Base-by-base conservation (phyloP, 2,329 filamentous ascomycete species). In the Pestalotiopsis sp. region DNA sequence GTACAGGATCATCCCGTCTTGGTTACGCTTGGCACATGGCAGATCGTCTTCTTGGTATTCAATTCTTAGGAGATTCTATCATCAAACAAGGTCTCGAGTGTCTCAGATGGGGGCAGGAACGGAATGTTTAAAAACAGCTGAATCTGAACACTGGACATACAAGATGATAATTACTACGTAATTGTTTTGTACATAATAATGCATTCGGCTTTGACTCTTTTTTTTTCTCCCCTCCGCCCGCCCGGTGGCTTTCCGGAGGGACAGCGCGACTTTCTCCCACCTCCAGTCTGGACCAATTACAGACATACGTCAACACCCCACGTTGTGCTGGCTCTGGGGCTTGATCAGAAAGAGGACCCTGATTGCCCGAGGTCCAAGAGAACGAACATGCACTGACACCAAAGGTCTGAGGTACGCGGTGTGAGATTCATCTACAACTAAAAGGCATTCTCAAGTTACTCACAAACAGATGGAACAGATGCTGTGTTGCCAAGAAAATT, bases 1-100 rank as follows among this genome's bases (percentile, higher is more conserved):
- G 60, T 62, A 17, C 38, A 38, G 38, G 27, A 62, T 62, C 60
- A 52, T 49, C 62, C 62, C 62, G 62, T 52, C 62, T 64, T 64
- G 62, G 62, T 27, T 52, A 11, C n/a, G 62, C 62, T 64, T 64
- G 62, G 62, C 62, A 36, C 39, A 56, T 56, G 36, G 61, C 39
- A 49, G 62, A 64, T 52, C 45, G 9, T 52, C 45, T 52, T 64
- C 62, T 64, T 62, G 60, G 27, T 23, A 38, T 36, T 41, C 60
- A 36, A 20, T 5, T 52, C 20, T 9, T 52, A 52, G 45, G 45
- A n/a, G 17, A 52, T 52, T 36, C 13, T 41, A 31, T 23, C 20
- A 62, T 36, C n/a, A 27, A 23, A 39, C 20, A 41, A 23, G 38
- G 60, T 36, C 60, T 41, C 13, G 9, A n/a, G 45, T 52, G 45